These are phyloP conservation scores for Eimeria brunetti DNA, from an alignment of 169 alveolate genomes.

Conservation along the genomic window DNA sequence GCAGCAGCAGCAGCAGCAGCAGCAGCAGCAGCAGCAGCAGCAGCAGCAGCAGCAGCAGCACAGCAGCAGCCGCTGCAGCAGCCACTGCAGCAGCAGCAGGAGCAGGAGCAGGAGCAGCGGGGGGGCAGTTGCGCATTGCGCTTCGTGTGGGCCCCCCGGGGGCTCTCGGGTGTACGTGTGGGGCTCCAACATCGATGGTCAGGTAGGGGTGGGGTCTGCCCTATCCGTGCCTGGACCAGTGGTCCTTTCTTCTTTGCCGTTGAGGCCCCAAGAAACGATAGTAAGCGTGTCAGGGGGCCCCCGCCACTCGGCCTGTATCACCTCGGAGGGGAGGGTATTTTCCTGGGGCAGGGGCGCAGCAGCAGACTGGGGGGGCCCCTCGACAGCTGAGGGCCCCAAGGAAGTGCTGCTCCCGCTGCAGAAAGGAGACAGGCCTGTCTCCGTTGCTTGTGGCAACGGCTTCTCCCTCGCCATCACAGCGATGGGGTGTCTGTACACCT, in stretches of 20 bases:
- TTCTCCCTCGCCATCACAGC: constrained; percentile 85
- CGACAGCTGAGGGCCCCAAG: constrained; percentile 55
- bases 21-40: too few species aligned
- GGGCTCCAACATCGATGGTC: constrained; percentile 82
- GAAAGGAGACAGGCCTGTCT: constrained; percentile 30
- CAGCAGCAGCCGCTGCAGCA: too few species aligned
- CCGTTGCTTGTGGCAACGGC: constrained; percentile 85
- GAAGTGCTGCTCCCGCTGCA: constrained; percentile 33
- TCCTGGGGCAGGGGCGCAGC: constrained; percentile 74
- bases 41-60: constrained; percentile 1
- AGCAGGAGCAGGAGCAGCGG: constrained; percentile 4
- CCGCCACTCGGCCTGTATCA: constrained; percentile 67
- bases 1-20: constrained; percentile 24
- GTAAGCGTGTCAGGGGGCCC: constrained; percentile 45
- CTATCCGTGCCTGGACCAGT: constrained; percentile 36
- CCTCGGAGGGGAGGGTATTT: constrained; percentile 72
- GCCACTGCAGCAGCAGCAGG: too few species aligned
- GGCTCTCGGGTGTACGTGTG: constrained; percentile 66
- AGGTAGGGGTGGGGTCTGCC: constrained; percentile 73
- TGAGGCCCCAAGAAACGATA: constrained; percentile 38
- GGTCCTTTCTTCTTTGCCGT: constrained; percentile 26
- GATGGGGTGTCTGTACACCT: constrained; percentile 83
- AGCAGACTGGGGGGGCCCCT: constrained; percentile 31
- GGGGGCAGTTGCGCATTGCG: background rate
- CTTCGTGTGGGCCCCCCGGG: background rate